Evolutionary conservation across 805 yeast genomes (phyloP).

Genomic region (Spathaspora hagerdaliae): DNA sequence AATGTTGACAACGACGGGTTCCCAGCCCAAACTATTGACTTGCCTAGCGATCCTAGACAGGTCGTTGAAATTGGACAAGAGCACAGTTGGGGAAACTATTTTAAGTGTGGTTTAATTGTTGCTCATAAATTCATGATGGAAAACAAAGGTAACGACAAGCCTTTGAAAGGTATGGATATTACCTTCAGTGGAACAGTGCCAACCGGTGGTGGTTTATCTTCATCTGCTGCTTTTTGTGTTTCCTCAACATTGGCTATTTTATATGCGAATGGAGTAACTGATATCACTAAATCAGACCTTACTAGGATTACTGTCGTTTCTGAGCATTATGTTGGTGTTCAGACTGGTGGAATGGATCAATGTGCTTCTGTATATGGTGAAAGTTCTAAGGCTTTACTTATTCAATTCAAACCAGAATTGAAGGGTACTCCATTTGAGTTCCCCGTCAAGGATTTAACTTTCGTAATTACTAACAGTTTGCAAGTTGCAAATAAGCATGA

Average conservation of each 20-base stretch:
- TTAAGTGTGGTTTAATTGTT: constrained; percentile 60
- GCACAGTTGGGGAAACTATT: constrained; percentile 65
- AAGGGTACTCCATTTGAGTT: constrained; percentile 51
- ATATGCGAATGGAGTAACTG: constrained; percentile 43
- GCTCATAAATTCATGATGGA: constrained; percentile 41
- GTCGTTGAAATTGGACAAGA: constrained; percentile 32
- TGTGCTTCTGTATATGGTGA: constrained; percentile 68
- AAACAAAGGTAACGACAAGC: constrained; percentile 17
- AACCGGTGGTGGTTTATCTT: constrained; percentile 67
- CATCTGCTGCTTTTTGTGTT: constrained; percentile 71
- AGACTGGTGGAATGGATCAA: constrained; percentile 80
- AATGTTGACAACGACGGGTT: constrained; percentile 32
- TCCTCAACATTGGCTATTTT: constrained; percentile 57
- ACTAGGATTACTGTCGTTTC: constrained; percentile 59
- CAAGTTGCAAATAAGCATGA: constrained; percentile 62
- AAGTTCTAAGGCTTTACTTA: constrained; percentile 51
- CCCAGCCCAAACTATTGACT: constrained; percentile 27
- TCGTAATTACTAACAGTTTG: constrained; percentile 62
- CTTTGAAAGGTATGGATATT: constrained; percentile 48
- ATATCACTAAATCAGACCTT: constrained; percentile 47
- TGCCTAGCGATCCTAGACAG: constrained; percentile 34
- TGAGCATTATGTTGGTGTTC: constrained; percentile 71
- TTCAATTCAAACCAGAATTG: constrained; percentile 58
- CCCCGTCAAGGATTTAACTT: constrained; percentile 47
- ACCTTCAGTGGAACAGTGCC: constrained; percentile 65